Evolutionary conservation across 805 yeast genomes (phyloP), one percentile per base, ranked within the genome.

Genomic region (Dipodascopsis uninucleata): DNA sequence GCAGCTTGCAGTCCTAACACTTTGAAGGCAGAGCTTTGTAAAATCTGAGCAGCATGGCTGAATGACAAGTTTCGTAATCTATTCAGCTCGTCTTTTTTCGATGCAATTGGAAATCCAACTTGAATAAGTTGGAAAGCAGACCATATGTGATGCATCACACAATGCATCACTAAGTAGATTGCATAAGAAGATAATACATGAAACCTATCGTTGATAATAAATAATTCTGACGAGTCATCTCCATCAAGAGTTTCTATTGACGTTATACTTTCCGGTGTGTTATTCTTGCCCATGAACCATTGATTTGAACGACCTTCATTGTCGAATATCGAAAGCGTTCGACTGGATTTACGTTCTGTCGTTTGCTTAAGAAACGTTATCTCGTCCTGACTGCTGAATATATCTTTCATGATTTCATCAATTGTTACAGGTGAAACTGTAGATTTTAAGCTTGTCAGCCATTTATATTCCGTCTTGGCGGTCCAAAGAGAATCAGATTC

Each of bases 401-500:
- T 37, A 12, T 37, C 31, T n/a, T 28, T 22, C 12, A 35, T 42
- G 9, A 43, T 38, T 9, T 23, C 23, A 16, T 37, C 33, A 10
- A 36, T 31, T 16, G 29, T 43, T 12, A 38, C 28, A 3, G 47
- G 47, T 24, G 41, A 28, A 14, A 38, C 38, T 23, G 42, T 31
- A 4, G 22, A 20, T 2, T 37, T 29, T 20, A 43, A 23, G 10
- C 36, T 23, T 6, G 28, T 22, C 8, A 8, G 5, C 54, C 54
- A 49, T 34, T 49, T 53, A 5, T 20, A n/a, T 16, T 52, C 51
- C 9, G 46, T 43, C 9, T 39, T 38, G 12, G 54, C 54, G 23
- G 49, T 52, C 59, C 59, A 56, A 17, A 47, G 39, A 8, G 45
- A 53, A 21, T 56, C 59, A 26, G 49, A 45, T 31, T 58, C 57